Conservation (phyloP, 2,329 filamentous ascomycete genomes). For the Phaeosphaeria sp. region DNA sequence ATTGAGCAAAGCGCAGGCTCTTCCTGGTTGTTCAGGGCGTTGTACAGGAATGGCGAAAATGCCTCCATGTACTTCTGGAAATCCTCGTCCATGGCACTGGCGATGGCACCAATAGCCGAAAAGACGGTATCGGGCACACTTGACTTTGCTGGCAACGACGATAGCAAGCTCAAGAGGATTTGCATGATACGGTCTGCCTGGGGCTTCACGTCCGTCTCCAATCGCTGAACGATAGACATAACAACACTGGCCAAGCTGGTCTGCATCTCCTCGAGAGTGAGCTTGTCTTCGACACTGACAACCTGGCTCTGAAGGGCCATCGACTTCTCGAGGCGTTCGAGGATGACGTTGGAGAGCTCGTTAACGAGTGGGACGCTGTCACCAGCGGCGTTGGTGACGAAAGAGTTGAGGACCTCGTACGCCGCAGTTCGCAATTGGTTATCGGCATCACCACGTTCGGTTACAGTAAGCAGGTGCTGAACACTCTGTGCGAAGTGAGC, state of each 20-base stretch:
- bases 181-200: slow-evolving; percentile 96
- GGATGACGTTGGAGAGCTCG: slow-evolving; percentile 82
- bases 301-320: slow-evolving; percentile 89
- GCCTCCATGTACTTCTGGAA: slow-evolving; percentile 98
- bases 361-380: slow-evolving; percentile 84
- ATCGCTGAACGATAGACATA: slow-evolving; percentile 86
- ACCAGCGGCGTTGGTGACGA: slow-evolving; percentile 87
- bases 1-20: slow-evolving; percentile 93
- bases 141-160: slow-evolving; percentile 80
- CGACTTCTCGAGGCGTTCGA: slow-evolving; percentile 90
- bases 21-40: slow-evolving; percentile 92
- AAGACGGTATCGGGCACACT: slow-evolving; percentile 95
- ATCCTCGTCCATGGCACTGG: slow-evolving; percentile 88
- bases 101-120: slow-evolving; percentile 87
- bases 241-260: slow-evolving; percentile 92
- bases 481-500: slow-evolving; percentile 94
- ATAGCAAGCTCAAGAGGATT: slow-evolving; percentile 80
- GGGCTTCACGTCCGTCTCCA: slow-evolving; percentile 89
- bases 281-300: slow-evolving; percentile 94
- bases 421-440: slow-evolving; percentile 91
- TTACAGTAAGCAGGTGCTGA: slow-evolving; percentile 82
- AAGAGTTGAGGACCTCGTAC: slow-evolving; percentile 95
- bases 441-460: slow-evolving; percentile 81
- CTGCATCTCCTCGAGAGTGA: slow-evolving; percentile 97
- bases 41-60: slow-evolving; percentile 91